Percentiles rank a stretch among this genome's conserved stretches.
These are phyloP conservation scores for Coix lacrymajobi DNA, from an alignment of 176 grass and related monocot genomes.

Conservation along the genomic window DNA sequence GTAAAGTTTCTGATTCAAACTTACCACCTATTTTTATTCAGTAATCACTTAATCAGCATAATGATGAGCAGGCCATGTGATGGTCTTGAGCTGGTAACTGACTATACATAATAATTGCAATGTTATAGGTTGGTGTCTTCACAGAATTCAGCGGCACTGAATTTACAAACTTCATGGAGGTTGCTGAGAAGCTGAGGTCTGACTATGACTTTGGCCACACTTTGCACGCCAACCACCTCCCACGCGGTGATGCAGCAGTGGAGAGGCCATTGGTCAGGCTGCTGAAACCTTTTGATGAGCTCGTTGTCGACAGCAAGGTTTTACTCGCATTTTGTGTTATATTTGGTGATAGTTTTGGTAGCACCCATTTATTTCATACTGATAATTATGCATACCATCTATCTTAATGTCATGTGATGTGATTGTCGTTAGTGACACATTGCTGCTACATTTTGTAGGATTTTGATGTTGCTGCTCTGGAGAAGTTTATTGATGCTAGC, in stretches of 20 bases:
- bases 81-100: neutral
- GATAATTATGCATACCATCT: neutral
- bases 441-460: conserved; percentile 50
- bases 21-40: neutral
- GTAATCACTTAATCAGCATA: neutral
- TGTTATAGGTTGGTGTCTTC: conserved; percentile 73
- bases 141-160: conserved; percentile 59
- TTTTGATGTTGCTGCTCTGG: conserved; percentile 61
- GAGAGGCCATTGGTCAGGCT: conserved; percentile 70
- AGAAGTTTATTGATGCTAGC: conserved; percentile 75
- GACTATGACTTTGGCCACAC: conserved; percentile 82
- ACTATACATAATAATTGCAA: neutral
- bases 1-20: conserved; percentile 40
- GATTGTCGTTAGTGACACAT: neutral
- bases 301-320: conserved; percentile 85
- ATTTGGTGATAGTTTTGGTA: neutral
- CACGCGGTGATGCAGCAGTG: conserved; percentile 54
- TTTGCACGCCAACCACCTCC: conserved; percentile 63
- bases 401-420: neutral
- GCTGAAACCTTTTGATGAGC: conserved; percentile 92
- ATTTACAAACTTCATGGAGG: conserved; percentile 70
- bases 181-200: conserved; percentile 81
- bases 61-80: neutral
- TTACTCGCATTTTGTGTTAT: neutral
- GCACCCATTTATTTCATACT: neutral